Conservation (phyloP, 768 basidiomycete genomes). For the Termitomyces sp. region DNA sequence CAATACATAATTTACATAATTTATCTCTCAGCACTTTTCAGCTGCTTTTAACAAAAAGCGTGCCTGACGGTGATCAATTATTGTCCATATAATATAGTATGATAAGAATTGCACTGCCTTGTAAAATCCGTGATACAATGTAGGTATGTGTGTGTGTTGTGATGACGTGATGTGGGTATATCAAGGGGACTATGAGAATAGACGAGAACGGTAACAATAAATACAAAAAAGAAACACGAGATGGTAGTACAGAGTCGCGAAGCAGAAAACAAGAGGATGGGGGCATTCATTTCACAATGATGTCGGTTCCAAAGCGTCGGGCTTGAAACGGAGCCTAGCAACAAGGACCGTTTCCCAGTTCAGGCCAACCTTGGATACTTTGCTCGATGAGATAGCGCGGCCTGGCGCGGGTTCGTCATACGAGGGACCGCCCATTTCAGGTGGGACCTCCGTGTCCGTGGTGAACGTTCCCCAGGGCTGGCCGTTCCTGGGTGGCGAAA, state of each 20-base stretch:
- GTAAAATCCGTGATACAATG: not conserved
- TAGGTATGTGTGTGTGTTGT: not conserved
- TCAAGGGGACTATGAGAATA: not conserved
- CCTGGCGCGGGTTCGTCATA: conserved; percentile 35
- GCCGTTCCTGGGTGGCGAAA: conserved; percentile 25
- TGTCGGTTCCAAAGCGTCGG: conserved; percentile 53
- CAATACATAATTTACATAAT: too few species aligned
- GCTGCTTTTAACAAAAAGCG: too few species aligned
- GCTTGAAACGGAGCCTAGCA: conserved; percentile 59
- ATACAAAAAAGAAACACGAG: not conserved
- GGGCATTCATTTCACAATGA: conserved; percentile 15
- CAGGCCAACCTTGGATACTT: conserved; percentile 41
- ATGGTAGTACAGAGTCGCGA: not conserved
- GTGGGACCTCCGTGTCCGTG: conserved; percentile 40
- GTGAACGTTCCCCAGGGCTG: conserved; percentile 74
- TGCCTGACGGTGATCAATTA: too few species aligned
- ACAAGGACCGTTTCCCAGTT: conserved; percentile 59
- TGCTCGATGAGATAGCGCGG: conserved; percentile 36
- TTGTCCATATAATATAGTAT: too few species aligned
- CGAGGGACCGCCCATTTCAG: conserved; percentile 36
- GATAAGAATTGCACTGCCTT: not conserved
- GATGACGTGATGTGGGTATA: not conserved
- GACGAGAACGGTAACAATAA: not conserved
- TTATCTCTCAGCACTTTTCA: too few species aligned
- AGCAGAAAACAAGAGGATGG: too few species aligned